Conservation (phyloP, 1,284 basidiomycete species). For the Tetrapyrgos nigripes region DNA sequence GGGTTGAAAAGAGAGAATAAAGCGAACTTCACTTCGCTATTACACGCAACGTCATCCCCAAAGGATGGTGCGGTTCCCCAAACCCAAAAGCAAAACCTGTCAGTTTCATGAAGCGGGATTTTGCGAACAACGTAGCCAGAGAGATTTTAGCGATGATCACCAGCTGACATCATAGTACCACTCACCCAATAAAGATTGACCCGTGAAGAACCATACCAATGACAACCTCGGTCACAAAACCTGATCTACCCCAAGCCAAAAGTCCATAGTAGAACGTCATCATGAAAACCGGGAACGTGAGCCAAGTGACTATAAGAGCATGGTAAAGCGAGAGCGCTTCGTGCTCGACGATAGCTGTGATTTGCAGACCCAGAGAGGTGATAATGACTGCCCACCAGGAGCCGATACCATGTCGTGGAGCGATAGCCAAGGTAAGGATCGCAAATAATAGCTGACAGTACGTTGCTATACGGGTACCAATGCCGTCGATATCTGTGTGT, state of each 20-base stretch:
- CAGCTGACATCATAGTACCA: background rate
- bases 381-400: constrained; percentile 10
- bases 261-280: constrained; percentile 9
- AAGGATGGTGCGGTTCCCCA: constrained; percentile 1
- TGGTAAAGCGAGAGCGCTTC: constrained; percentile 7
- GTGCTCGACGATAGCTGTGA: constrained; percentile 2
- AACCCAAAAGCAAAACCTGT: constrained; percentile 6
- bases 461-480: constrained; percentile 9
- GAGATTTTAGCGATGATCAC: background rate
- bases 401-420: constrained; percentile 1
- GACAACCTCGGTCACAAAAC: background rate
- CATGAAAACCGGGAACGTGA: constrained; percentile 11
- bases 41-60: background rate
- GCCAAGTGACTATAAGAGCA: constrained; percentile 8
- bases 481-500: constrained; percentile 7
- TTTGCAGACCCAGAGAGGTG: constrained; percentile 9
- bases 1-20: background rate
- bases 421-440: constrained; percentile 5
- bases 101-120: background rate
- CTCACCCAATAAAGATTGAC: constrained; percentile 3
- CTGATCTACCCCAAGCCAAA: constrained; percentile 3
- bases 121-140: background rate
- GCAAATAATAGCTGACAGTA: constrained; percentile 10
- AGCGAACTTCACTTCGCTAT: background rate
- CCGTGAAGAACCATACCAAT: constrained; percentile 1